Base-by-base conservation (phyloP, 1,139 yeast genomes). In the Yamadazyma epiphylla region DNA sequence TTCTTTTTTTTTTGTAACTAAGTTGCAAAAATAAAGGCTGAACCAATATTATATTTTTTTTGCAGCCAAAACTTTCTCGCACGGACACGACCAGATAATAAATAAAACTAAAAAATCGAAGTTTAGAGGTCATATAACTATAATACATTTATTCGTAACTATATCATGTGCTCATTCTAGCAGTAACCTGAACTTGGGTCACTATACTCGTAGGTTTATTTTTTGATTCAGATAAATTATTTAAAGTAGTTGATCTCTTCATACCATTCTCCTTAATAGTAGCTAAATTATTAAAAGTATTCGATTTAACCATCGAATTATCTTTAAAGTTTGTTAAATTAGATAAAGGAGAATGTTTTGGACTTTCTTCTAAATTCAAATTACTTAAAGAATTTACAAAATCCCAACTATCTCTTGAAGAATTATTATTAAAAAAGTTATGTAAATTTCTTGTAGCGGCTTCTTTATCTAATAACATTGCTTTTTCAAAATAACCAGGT, bases 401-500 rank as follows among this genome's bases (percentile, higher is more conserved):
- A 9, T 36, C 43, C 9, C 33, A 16, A 29, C 29, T 29, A 22
- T 32, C 31, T 19, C 35, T 36, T 12, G 36, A 30, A 8, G 41
- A 30, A 24, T 36, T 34, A 15, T 49, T 28, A 46, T 59, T 64
- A 33, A 70, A 57, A 41, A 58, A 72, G 32, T 61, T 65, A 34
- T 68, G 68, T 35, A 73, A 58, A 28, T 58, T 58, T 44, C 63
- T 52, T 31, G 57, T 54, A 0, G 80, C 72, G 7, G 61, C 57
- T 36, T 71, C 76, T 3, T 68, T 58, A 42, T 75, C 82, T 32
- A 74, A 53, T 20, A 75, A 49, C 46, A 73, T 46, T 12, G 80
- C 72, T 29, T 74, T 65, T 51, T 78, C 85, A 49, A 78, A 73
- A 37, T 78, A 70, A 1, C 85, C 84, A 0, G 85, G 84, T 35